Evolutionary conservation across 495 filamentous ascomycete genomes (phyloP).

Genomic region (Choiromyces venosus): DNA sequence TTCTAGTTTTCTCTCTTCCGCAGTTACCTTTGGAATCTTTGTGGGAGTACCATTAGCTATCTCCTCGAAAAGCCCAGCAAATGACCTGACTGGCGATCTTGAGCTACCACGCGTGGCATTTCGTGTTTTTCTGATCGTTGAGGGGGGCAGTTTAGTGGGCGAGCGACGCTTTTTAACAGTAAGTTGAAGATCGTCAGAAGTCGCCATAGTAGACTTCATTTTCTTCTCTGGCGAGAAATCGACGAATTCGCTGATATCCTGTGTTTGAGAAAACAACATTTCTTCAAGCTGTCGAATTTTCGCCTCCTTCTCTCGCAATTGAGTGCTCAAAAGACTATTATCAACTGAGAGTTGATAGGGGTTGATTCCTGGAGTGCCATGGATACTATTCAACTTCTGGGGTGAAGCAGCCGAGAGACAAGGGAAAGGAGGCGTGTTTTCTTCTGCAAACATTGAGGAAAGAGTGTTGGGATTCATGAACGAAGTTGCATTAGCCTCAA

Average conservation of each 20-base stretch:
- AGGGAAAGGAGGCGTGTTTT: constrained; percentile 35
- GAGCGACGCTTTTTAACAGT: constrained; percentile 38
- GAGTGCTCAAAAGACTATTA: constrained; percentile 29
- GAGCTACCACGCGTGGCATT: constrained; percentile 20
- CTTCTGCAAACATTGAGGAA: constrained; percentile 39
- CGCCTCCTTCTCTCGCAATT: constrained; percentile 36
- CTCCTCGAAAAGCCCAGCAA: constrained; percentile 29
- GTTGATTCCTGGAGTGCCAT: constrained; percentile 23
- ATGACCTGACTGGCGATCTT: constrained; percentile 28
- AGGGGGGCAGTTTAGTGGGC: constrained; percentile 19
- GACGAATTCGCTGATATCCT: constrained; percentile 37
- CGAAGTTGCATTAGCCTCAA: constrained; percentile 11
- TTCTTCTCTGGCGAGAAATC: constrained; percentile 41
- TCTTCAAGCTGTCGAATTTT: constrained; percentile 34
- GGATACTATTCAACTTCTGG: constrained; percentile 37
- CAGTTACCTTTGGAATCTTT: constrained; percentile 23
- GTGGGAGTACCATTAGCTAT: constrained; percentile 20
- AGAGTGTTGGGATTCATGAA: constrained; percentile 33
- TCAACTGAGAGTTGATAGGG: constrained; percentile 30
- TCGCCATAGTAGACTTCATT: constrained; percentile 8
- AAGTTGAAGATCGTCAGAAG: constrained; percentile 17
- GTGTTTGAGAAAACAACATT: constrained; percentile 27
- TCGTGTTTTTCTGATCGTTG: constrained; percentile 23
- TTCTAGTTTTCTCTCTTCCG: constrained; percentile 32
- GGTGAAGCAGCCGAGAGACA: constrained; percentile 40